Evolutionary conservation across 2,329 filamentous ascomycete genomes (phyloP), one percentile per base, ranked within the genome.

Genomic region (Diaporthe humulicola): DNA sequence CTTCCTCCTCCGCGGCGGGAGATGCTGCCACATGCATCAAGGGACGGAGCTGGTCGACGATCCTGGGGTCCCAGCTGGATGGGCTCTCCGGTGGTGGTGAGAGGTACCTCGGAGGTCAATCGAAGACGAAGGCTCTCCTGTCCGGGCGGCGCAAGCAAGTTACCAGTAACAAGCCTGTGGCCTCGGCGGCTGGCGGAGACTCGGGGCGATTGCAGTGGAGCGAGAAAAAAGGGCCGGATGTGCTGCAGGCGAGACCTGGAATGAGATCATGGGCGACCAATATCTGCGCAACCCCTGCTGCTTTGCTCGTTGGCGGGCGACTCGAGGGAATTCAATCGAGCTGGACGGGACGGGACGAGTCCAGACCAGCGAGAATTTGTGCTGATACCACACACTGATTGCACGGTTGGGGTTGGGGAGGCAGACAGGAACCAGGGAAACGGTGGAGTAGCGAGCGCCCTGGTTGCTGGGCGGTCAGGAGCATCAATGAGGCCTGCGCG

Each of bases 181-280:
- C 57, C 48, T 48, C 40, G 69, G 71, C 60, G 64, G 71, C 67
- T 71, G 72, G 72, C 74, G 74, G 74, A 48, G 74, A 71, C 64
- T 74, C 74, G 69, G 74, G 56, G 50, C 60, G 69, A 50, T 57
- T 66, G 30, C 54, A 57, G 74, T 74, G 72, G 74, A 74, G 73
- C 67, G 74, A 72, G 74, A 42, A 75, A 76, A 71, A 76, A 76
- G 74, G 74, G 60, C 74, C 74, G 74, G 74, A 76, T 76, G 67
- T 64, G 52, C 69, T 75, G 74, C 74, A 74, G 72, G 61, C 25
- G 50, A 76, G 60, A 66, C 58, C 67, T 67, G 56, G 52, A 48
- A 76, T 76, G 74, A 76, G 74, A 76, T 74, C 74, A 76, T 72
- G 74, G 45, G 58, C 36, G 58, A 54, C 70, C 50, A 52, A 69